Evolutionary conservation across 257 asterid species (phyloP).

Genomic region (Voacanga thouarsii): DNA sequence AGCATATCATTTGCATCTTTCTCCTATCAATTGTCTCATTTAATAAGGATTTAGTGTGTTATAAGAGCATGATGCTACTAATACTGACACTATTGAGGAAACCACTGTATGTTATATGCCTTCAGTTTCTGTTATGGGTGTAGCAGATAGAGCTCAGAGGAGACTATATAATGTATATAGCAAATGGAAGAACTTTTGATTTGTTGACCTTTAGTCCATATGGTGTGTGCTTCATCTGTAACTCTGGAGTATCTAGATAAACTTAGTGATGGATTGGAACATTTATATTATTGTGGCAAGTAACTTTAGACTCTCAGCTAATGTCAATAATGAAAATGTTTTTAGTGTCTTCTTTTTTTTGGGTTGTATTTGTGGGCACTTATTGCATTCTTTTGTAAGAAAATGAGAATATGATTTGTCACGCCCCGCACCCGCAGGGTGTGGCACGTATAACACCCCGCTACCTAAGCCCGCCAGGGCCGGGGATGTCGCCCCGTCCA

Average conservation of each 20-base stretch:
- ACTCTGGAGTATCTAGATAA: background rate
- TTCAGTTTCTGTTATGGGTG: slow-evolving; percentile 1
- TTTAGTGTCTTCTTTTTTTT: background rate
- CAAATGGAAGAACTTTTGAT: slow-evolving; percentile 1
- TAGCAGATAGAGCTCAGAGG: slow-evolving; percentile 10
- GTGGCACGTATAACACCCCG: too few relatives aligned
- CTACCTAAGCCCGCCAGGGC: too few relatives aligned
- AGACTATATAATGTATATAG: slow-evolving; percentile 12
- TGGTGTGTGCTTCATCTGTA: background rate
- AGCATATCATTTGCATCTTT: background rate
- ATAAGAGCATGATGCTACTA: background rate
- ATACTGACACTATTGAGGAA: background rate
- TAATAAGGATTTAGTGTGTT: background rate
- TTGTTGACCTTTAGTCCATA: background rate
- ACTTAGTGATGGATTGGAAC: background rate
- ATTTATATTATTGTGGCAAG: background rate
- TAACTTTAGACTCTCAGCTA: background rate
- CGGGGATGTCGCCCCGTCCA: too few relatives aligned
- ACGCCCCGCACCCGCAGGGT: too few relatives aligned
- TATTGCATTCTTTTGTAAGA: background rate
- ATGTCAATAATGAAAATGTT: background rate
- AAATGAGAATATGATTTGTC: background rate
- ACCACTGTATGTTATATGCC: background rate
- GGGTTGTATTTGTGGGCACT: background rate
- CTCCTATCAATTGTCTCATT: background rate